phyloP scores from a whole-genome alignment of 768 basidiomycete species.

The Mycena leptocephala region DNA sequence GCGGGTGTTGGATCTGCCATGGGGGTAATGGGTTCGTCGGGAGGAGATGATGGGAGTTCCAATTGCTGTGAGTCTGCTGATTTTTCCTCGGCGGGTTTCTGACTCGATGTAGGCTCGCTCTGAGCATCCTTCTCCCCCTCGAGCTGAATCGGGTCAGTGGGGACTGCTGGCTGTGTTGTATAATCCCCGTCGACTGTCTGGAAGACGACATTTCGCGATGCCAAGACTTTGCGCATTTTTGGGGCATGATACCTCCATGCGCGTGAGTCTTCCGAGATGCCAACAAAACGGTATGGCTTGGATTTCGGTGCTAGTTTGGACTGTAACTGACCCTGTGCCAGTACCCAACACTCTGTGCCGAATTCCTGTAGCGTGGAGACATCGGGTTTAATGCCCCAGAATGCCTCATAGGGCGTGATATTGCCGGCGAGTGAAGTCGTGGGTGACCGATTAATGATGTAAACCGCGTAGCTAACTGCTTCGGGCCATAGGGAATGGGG shows the following conservation, averaged over 20 bases:
- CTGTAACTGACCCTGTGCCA: constrained; percentile 2
- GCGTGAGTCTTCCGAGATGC: no score
- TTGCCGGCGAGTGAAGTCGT: no score
- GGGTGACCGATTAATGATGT: no score
- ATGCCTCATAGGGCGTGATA: no score
- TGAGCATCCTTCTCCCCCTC: no score
- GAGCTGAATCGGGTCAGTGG: no score
- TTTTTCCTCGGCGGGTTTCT: neutral
- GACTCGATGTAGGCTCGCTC: constrained; percentile 17
- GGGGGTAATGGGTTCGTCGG: neutral
- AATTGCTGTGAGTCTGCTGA: no score
- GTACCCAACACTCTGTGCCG: constrained; percentile 16
- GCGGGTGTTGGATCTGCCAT: neutral
- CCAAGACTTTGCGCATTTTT: constrained; percentile 8
- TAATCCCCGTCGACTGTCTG: neutral
- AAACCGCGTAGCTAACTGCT: no score
- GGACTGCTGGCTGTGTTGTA: neutral
- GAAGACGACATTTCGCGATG: constrained; percentile 14
- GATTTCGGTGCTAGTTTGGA: constrained; percentile 16
- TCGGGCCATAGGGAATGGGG: no score
- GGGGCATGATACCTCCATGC: constrained; percentile 9
- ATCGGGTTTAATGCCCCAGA: constrained; percentile 42
- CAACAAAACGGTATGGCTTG: constrained; percentile 16
- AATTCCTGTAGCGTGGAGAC: constrained; percentile 30
- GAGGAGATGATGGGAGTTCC: no score